These are phyloP conservation scores for Lactarius vividus DNA, from an alignment of 768 basidiomycete species.

Conservation along the genomic window DNA sequence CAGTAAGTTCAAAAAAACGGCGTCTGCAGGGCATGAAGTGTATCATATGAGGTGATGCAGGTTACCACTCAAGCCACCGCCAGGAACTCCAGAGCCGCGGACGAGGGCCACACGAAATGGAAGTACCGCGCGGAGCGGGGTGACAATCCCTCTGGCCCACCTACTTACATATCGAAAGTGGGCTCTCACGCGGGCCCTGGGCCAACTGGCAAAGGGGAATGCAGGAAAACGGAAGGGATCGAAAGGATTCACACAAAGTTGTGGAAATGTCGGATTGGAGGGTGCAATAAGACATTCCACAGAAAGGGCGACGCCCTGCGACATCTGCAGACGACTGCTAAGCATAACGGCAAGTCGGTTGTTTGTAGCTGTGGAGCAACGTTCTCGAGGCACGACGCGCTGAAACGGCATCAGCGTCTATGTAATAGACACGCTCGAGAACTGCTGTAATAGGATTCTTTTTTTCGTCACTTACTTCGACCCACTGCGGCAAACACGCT, in stretches of 20 bases:
- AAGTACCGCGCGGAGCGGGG: constrained; percentile 13
- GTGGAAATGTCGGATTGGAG: constrained; percentile 23
- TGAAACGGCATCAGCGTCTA: constrained; percentile 25
- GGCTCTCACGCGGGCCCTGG: constrained; percentile 5
- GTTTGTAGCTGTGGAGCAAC: constrained; percentile 22
- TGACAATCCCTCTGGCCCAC: constrained; percentile 3
- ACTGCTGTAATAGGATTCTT: neutral
- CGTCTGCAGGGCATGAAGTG: neutral
- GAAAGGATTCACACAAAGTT: constrained; percentile 19
- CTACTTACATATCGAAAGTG: constrained; percentile 8
- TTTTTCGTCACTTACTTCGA: neutral
- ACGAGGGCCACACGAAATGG: constrained; percentile 22
- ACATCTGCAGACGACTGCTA: constrained; percentile 22
- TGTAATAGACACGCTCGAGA: constrained; percentile 3
- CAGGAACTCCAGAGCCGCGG: constrained; percentile 5
- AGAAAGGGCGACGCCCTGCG: constrained; percentile 22
- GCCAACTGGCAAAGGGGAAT: constrained; percentile 2
- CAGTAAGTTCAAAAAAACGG: constrained; percentile 14
- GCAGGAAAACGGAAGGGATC: constrained; percentile 12
- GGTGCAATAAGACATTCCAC: constrained; percentile 21
- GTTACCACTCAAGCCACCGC: constrained; percentile 5
- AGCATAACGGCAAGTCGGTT: constrained; percentile 21
- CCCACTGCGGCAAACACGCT: neutral
- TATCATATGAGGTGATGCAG: constrained; percentile 10
- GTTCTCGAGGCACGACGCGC: constrained; percentile 22